Base-by-base conservation (phyloP, 2,329 filamentous ascomycete genomes). In the Colletotrichum sp. region DNA sequence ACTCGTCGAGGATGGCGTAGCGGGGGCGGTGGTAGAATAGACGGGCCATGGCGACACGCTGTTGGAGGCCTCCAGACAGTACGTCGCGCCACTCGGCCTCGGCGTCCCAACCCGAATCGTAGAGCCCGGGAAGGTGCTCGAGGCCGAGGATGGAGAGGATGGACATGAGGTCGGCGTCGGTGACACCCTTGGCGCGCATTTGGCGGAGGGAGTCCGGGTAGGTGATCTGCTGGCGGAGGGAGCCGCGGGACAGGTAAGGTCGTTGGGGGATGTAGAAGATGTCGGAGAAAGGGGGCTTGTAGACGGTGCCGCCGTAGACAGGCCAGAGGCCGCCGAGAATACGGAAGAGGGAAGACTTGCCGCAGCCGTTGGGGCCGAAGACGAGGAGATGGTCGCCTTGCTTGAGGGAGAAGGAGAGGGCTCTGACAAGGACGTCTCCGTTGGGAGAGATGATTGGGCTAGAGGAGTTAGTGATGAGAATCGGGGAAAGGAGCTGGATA, bases 201-300 rank as follows among this genome's bases (percentile, higher is more conserved):
- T 96, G 94, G 68, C 95, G 93, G 21, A 98, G 85, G 10, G 93
- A 94, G 84, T 99, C 97, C 0, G 97, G 97, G 85, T 99, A 99
- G 76, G 97, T 98, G 80, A 99, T 96, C 82, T 99, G 97, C 84
- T 99, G 96, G 52, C 97, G 93, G n/a, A 99, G 91, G 3, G 95
- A 96, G 26, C 97, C 97, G 69, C 95, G 93, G 16, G 95, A 97
- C 3, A 99, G 90, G 82, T 99, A 99, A 0, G 97, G 97, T 3
- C 97, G 93, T 82, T 99, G 97, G 0, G 97, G 97, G 78, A 99
- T 98, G 87, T 99, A 99, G 87, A 99, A 99, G 82, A 99, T 99
- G 83, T 97, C 94, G 79, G 95, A 93, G 81, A 96, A 97, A 3
- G 95, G 93, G 2, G 97, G 97, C 84, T 99, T 99, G 81, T 95